These are phyloP conservation scores for Pleurotus djamor DNA, from an alignment of 768 basidiomycete species.

Conservation along the genomic window DNA sequence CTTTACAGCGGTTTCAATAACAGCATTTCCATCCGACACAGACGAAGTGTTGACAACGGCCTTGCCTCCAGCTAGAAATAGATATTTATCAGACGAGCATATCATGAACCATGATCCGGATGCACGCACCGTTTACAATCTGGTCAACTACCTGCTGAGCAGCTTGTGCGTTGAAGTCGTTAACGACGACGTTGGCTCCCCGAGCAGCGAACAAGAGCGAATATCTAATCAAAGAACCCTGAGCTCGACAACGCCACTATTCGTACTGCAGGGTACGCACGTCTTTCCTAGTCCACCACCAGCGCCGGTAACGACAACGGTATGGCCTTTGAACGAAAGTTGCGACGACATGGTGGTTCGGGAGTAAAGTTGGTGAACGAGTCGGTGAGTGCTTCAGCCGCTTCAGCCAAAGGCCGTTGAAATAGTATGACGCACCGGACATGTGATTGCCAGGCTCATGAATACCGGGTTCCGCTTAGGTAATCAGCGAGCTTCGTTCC, in stretches of 20 bases:
- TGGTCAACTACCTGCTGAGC: constrained; percentile 93
- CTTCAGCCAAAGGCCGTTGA: neutral
- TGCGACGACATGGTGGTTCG: constrained; percentile 33
- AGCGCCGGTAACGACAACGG: constrained; percentile 94
- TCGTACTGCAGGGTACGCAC: constrained; percentile 44
- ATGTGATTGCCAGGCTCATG: constrained; percentile 7
- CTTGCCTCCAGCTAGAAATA: constrained; percentile 73
- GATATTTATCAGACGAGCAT: constrained; percentile 1
- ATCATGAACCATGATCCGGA: neutral
- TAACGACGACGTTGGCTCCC: constrained; percentile 93
- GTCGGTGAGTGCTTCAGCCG: neutral
- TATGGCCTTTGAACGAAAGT: constrained; percentile 82
- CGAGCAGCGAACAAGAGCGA: constrained; percentile 89
- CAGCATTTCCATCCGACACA: constrained; percentile 81
- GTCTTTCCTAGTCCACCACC: constrained; percentile 93
- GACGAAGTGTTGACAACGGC: constrained; percentile 87
- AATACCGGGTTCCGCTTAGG: neutral
- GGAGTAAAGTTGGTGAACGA: neutral
- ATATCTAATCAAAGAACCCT: constrained; percentile 51
- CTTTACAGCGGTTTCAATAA: constrained; percentile 84
- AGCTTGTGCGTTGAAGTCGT: constrained; percentile 86
- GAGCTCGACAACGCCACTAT: neutral
- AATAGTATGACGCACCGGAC: constrained; percentile 10
- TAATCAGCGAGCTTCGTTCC: neutral
- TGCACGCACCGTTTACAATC: constrained; percentile 70